Evolutionary conservation across 306 rosid genomes (phyloP), one percentile per base, ranked within the genome.

Genomic region (Abrus pulchellus): DNA sequence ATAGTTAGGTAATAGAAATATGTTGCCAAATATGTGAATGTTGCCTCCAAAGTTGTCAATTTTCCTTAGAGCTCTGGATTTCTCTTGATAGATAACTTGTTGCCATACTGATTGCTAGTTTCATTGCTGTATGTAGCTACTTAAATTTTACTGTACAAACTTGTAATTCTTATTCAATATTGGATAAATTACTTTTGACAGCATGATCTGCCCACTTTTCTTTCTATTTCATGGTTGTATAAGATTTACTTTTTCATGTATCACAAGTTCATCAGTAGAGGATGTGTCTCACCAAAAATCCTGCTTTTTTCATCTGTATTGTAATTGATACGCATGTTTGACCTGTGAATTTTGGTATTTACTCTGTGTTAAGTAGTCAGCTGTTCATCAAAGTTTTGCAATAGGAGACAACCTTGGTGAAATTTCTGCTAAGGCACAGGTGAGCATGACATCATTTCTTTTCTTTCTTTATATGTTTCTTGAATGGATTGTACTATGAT

Each of bases 381-480:
- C 97, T 85, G 93, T 94, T 85, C 97, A 91, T 84, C 94, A 90
- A 87, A 94, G 94, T 80, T 94, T 94, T 90, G 98, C 98, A 30
- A 71, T 83, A 63, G 91, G 90, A 5, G 97, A 94, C 85, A 92
- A 94, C 83, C 92, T 94, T 10, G 98, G 97, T 77, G 98, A 92
- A 88, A 88, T 94, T 84, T 90, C 97, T 62, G 98, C 98, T 1
- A 94, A 94, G 82, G 91, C 98, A 79, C 98, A 94, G 97, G 98
- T 94, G 60, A 32, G 50, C 52, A 44, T 14, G 47, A 0, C 49
- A 60, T 56, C 3, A 9, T 29, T 13, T 14, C 36, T 41, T 68
- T 30, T 38, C 10, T 34, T 14, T 49, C 4, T 8, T 49, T 44
- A 48, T 30, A 41, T 33, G 12, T 27, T n/a, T 54, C 50, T 67